Percentiles rank a stretch among this genome's conserved stretches.
Conservation (phyloP, 2,329 filamentous ascomycete species). For the Calonectria ilicicola region DNA sequence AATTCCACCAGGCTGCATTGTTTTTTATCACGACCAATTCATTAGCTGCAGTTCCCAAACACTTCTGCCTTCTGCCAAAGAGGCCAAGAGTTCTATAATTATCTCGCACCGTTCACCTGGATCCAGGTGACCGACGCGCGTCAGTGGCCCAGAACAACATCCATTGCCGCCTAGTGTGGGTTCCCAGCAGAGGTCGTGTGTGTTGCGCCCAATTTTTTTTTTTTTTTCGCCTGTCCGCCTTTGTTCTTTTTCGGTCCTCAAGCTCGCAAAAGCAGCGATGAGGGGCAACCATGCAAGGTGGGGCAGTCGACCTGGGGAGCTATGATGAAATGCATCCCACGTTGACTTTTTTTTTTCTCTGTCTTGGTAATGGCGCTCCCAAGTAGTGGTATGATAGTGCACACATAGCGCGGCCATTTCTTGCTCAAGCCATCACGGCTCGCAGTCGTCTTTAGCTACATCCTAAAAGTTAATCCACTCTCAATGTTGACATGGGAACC, state of each 20-base stretch:
- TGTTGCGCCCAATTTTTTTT: slow-evolving; percentile 15
- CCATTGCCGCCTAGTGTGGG: slow-evolving; percentile 10
- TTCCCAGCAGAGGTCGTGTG: slow-evolving; percentile 2
- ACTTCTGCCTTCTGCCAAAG: slow-evolving; percentile 23
- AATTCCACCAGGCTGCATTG: slow-evolving; percentile 36
- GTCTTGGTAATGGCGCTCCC: not conserved
- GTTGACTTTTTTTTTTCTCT: slow-evolving; percentile 26
- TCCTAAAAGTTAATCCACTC: not conserved
- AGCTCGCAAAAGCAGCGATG: slow-evolving; percentile 68
- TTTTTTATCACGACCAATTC: slow-evolving; percentile 11
- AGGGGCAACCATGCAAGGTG: slow-evolving; percentile 65
- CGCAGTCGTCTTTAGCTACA: not conserved
- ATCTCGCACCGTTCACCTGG: slow-evolving; percentile 16
- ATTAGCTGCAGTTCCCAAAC: slow-evolving; percentile 28
- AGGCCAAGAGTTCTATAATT: slow-evolving; percentile 30
- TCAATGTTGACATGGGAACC: slow-evolving; percentile 2
- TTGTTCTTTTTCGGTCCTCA: slow-evolving; percentile 28
- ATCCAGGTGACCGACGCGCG: slow-evolving; percentile 31
- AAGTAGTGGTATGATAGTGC: slow-evolving; percentile 3
- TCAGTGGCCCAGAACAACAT: slow-evolving; percentile 16
- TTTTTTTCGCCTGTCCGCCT: slow-evolving; percentile 3
- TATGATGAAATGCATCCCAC: slow-evolving; percentile 45
- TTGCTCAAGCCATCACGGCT: not conserved
- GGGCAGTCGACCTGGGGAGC: slow-evolving; percentile 59
- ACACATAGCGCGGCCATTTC: not conserved